Percentiles rank a stretch among this genome's conserved stretches.
These are phyloP conservation scores for Tulasnella calospora DNA, from an alignment of 768 basidiomycete species.

Conservation along the genomic window DNA sequence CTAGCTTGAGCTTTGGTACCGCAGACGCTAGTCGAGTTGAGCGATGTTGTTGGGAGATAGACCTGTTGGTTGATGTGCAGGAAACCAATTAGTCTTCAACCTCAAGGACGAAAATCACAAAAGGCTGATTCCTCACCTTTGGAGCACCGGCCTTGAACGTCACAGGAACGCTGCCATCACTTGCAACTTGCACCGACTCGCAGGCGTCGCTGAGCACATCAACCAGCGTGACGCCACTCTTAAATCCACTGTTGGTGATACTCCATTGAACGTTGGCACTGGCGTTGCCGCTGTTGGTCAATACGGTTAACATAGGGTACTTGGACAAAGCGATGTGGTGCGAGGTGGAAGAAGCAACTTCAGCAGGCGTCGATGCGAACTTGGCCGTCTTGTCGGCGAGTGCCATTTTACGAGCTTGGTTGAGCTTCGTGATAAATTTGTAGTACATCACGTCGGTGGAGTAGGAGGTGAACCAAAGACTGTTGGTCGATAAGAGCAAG, in stretches of 20 bases:
- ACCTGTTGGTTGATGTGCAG: background rate
- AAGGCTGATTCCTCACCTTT: conserved; percentile 7
- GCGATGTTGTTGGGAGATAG: conserved; percentile 16
- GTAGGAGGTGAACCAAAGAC: conserved; percentile 28
- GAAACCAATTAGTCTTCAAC: background rate
- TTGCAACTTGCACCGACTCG: conserved; percentile 16
- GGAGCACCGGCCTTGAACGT: conserved; percentile 16
- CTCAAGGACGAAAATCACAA: background rate
- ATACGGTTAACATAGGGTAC: conserved; percentile 20
- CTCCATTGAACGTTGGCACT: background rate
- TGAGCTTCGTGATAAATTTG: conserved; percentile 27
- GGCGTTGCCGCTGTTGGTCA: conserved; percentile 25
- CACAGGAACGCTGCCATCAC: conserved; percentile 22
- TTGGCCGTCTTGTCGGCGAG: conserved; percentile 17
- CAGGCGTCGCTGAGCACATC: conserved; percentile 20
- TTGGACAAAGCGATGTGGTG: conserved; percentile 23
- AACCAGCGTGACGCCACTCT: conserved; percentile 12
- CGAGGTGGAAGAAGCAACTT: conserved; percentile 13
- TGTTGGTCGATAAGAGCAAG: background rate
- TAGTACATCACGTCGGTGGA: conserved; percentile 14
- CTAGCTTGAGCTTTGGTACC: conserved; percentile 8
- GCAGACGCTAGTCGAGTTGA: conserved; percentile 9
- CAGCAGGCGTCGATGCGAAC: conserved; percentile 14
- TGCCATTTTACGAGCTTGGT: conserved; percentile 23
- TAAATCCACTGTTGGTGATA: conserved; percentile 12